phyloP scores from a whole-genome alignment of 1,139 yeast species.

The Sugiyamaella pinicola region DNA sequence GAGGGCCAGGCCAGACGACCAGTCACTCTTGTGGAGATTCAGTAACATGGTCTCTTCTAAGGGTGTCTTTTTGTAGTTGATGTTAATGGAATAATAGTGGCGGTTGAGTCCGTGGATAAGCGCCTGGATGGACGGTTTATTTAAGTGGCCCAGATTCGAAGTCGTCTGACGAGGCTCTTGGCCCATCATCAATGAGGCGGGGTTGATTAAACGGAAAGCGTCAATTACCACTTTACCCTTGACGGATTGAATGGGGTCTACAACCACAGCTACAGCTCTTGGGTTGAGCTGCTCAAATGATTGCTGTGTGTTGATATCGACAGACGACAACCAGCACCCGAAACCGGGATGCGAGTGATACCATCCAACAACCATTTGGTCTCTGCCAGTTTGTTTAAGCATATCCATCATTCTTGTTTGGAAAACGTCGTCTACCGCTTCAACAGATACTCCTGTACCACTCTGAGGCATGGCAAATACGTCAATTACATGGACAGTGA shows the following conservation, averaged over 20 bases:
- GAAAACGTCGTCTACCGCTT: slow-evolving; percentile 98
- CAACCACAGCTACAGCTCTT: slow-evolving; percentile 95
- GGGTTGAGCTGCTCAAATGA: slow-evolving; percentile 94
- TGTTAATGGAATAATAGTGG: slow-evolving; percentile 92
- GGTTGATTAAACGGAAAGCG: slow-evolving; percentile 92
- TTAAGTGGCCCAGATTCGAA: slow-evolving; percentile 90
- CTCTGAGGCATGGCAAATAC: slow-evolving; percentile 98
- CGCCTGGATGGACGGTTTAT: slow-evolving; percentile 98
- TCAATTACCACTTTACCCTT: slow-evolving; percentile 98
- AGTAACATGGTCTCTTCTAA: slow-evolving; percentile 92
- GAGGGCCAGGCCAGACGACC: slow-evolving; percentile 91
- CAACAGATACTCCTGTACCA: slow-evolving; percentile 97
- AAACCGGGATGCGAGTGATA: slow-evolving; percentile 99
- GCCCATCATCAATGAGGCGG: slow-evolving; percentile 88
- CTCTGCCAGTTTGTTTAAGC: slow-evolving; percentile 98
- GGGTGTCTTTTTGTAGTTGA: slow-evolving; percentile 90
- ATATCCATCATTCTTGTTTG: slow-evolving; percentile 99
- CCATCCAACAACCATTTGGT: slow-evolving; percentile 99
- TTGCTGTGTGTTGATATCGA: slow-evolving; percentile 96
- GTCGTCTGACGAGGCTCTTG: slow-evolving; percentile 98
- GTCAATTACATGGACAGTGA: slow-evolving; percentile 94
- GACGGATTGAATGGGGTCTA: slow-evolving; percentile 97
- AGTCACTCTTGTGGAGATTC: slow-evolving; percentile 90
- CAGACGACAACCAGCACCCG: slow-evolving; percentile 98
- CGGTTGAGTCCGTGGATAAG: slow-evolving; percentile 96